Evolutionary conservation across 2,329 filamentous ascomycete genomes (phyloP), one percentile per base, ranked within the genome.

Genomic region (Laburnicola sp.): DNA sequence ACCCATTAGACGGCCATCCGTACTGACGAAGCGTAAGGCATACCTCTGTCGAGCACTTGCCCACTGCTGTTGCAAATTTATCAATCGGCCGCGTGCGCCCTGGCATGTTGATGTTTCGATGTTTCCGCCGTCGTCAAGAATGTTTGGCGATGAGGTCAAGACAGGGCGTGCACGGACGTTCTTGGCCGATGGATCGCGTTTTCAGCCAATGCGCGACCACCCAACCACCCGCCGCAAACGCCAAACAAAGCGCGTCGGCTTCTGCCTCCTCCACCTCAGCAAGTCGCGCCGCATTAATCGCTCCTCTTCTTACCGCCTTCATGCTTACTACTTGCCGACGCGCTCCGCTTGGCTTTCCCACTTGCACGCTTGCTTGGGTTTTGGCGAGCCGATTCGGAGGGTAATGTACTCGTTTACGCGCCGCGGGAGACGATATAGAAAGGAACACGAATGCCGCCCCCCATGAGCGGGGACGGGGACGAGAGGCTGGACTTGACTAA

Each of bases 31-130:
- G n/a, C n/a, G n/a, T n/a, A 35, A 22, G 16, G 65, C 72, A 34
- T 71, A 87, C 86, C 78, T 89, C 85, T 44, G 77, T 74, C 6
- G 84, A 82, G 72, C 86, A 89, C 71, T 86, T 85, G 11, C 80
- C 82, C 11, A 81, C 80, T 1, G 86, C 85, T 55, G 82, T 77
- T 11, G 86, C 86, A 63, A 89, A 81, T 58, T 85, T 88, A 65
- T 88, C 84, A 56, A 89, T 83, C 22, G 86, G 86, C 54, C 85
- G 78, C 51, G 78, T 82, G 56, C 79, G 62, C 34, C 52, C 62
- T 4, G 68, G 64, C 68, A 71, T 71, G 9, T 38, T 60, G 48
- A 43, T 39, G 30, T 36, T 35, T 43, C 34, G 42, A 6, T 40
- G n/a, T n/a, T 30, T 6, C 1, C 16, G 7, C 16, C 6, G 27